Percentiles rank a stretch among this genome's conserved stretches.
phyloP scores from a whole-genome alignment of 768 basidiomycete species.

The Hericium erinaceus region DNA sequence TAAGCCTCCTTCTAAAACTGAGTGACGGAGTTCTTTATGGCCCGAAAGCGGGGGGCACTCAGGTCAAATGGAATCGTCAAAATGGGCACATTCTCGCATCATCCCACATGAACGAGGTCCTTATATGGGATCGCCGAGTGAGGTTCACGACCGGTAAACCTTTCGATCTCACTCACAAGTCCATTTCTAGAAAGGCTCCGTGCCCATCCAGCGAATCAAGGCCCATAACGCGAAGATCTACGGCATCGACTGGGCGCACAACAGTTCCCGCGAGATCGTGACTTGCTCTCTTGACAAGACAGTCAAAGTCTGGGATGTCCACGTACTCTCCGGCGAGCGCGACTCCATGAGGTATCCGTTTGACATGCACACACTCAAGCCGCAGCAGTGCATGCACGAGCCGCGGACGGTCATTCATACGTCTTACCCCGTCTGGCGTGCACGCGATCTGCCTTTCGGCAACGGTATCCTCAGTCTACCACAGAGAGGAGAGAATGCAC shows the following conservation, averaged over 20 bases:
- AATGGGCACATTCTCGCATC: constrained; percentile 85
- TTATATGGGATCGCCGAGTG: constrained; percentile 93
- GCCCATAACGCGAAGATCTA: constrained; percentile 93
- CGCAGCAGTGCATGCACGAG: constrained; percentile 15
- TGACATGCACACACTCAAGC: constrained; percentile 7
- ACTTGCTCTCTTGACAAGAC: constrained; percentile 94
- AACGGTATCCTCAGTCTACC: constrained; percentile 80
- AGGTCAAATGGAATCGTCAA: constrained; percentile 95
- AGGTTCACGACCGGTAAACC: constrained; percentile 4
- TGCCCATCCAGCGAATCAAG: constrained; percentile 63
- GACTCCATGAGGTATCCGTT: constrained; percentile 1
- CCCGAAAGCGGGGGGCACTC: constrained; percentile 71
- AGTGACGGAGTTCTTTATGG: not conserved
- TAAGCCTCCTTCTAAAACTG: constrained; percentile 18
- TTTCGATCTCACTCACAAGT: not conserved
- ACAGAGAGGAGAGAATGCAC: constrained; percentile 73
- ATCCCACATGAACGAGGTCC: constrained; percentile 75
- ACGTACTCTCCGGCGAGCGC: constrained; percentile 15
- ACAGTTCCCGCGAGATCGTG: constrained; percentile 64
- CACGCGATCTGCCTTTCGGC: constrained; percentile 87
- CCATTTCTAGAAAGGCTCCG: constrained; percentile 67
- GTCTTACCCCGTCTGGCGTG: constrained; percentile 89
- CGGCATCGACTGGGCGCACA: constrained; percentile 93
- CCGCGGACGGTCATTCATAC: constrained; percentile 56
- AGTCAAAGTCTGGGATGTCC: constrained; percentile 79